Evolutionary conservation across 129 eudicot species (phyloP).

Genomic region (Artemisia argyi): DNA sequence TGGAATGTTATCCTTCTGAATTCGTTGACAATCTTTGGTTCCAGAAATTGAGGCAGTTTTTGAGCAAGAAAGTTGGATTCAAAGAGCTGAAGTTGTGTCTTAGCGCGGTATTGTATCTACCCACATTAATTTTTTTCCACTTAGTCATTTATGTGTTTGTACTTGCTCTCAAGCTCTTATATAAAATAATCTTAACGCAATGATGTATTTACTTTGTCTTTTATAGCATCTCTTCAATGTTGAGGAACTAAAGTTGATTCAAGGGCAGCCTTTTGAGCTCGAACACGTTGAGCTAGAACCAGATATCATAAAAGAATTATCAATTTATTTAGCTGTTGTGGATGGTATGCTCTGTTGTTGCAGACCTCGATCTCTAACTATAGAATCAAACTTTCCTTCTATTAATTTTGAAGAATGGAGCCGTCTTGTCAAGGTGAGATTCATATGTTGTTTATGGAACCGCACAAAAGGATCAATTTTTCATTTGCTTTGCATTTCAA

Average conservation of each 20-base stretch:
- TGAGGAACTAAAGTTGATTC: background rate
- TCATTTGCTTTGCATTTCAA: background rate
- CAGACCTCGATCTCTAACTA: background rate
- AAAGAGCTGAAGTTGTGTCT: slow-evolving; percentile 2
- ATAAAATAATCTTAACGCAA: background rate
- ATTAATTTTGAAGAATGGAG: background rate
- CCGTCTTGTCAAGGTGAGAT: background rate
- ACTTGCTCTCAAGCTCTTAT: background rate
- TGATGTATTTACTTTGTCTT: background rate
- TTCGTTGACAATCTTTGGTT: background rate
- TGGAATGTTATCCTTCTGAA: background rate
- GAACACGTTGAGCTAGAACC: background rate
- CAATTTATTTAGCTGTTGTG: background rate
- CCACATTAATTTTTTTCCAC: background rate
- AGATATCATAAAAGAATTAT: background rate
- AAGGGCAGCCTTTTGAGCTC: background rate
- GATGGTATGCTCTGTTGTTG: background rate
- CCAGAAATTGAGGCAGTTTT: background rate
- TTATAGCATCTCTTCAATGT: background rate
- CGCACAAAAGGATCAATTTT: background rate
- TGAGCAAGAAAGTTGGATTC: background rate
- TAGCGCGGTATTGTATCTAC: too few species aligned
- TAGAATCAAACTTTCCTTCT: background rate
- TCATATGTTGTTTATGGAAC: background rate
- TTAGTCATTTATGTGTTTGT: background rate